Base-by-base conservation (phyloP, 2,329 filamentous ascomycete species). In the Botrytis porri region DNA sequence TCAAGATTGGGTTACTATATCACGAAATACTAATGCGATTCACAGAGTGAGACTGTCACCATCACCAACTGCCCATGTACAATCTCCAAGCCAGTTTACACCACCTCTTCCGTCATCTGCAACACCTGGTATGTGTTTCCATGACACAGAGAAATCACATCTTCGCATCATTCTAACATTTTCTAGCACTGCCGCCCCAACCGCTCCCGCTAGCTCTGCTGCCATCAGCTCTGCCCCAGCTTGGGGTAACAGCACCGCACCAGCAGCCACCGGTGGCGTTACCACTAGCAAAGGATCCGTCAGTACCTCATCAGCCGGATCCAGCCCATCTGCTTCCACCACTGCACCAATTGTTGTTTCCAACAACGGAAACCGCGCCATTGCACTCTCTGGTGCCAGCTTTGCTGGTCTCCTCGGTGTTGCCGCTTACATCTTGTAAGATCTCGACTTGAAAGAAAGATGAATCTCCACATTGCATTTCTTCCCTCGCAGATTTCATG, bases 371-470 rank as follows among this genome's bases (percentile, higher is more conserved):
- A 86, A 83, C 84, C 88, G 87, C 84, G 82, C 82, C 76, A 85
- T 85, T 77, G 86, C 83, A 79, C 82, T 89, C 78, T 88, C 88
- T 60, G 88, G 87, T 76, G 88, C 86, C 75, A 87, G 84, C 77
- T 86, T 90, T 78, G 88, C 87, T 78, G 88, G 86, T 84, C 81
- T 89, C 77, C 83, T 90, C 81, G 89, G 86, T 80, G 81, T 90
- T 75, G 88, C 86, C 80, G 88, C 87, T 79, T 80, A 77, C 79
- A 69, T 81, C 72, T 80, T 81, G 78, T 81, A 81, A 81, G 77
- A 77, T 74, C 74, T 35, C 62, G 7, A 63, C 14, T 16, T 51
- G 20, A n/a, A 35, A 51, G 48, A 51, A n/a, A 32, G 4, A 12
- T 32, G 39, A 1, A 20, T 54, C n/a, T 29, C 9, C 45, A 29